A percentile compares a stretch with the other conserved stretches of the same genome.
These are phyloP conservation scores for Lotus japonicus DNA, from an alignment of 306 rosid genomes.

Conservation along the genomic window DNA sequence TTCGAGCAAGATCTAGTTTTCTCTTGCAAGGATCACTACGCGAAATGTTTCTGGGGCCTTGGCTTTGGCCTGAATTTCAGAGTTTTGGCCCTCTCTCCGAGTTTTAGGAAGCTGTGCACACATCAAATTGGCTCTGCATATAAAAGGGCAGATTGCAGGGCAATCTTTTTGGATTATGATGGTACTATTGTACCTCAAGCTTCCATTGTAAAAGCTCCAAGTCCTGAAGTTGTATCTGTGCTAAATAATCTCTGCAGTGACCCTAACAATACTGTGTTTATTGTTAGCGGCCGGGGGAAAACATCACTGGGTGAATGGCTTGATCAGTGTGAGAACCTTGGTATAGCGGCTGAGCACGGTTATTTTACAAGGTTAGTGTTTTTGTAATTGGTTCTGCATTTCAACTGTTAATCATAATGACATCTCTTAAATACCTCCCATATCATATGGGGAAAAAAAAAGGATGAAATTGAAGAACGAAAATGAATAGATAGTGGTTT, in stretches of 20 bases:
- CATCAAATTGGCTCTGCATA: constrained; percentile 58
- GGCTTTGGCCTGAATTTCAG: constrained; percentile 78
- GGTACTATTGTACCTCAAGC: constrained; percentile 72
- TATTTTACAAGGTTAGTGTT: constrained; percentile 58
- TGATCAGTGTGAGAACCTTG: constrained; percentile 66
- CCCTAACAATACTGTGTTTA: constrained; percentile 64
- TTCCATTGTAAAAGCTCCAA: constrained; percentile 55
- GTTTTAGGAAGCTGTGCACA: constrained; percentile 69
- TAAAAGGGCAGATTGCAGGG: constrained; percentile 55
- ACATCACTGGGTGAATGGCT: constrained; percentile 61
- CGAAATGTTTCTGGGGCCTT: constrained; percentile 64
- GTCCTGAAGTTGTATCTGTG: constrained; percentile 53
- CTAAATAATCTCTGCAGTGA: constrained; percentile 65
- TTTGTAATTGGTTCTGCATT: background rate
- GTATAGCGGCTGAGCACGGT: constrained; percentile 95
- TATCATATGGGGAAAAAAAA: background rate
- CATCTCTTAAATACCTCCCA: background rate
- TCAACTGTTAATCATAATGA: background rate
- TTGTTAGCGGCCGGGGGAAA: constrained; percentile 79
- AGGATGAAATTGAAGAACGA: background rate
- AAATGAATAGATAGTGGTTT: background rate
- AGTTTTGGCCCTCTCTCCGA: constrained; percentile 76
- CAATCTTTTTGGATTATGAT: constrained; percentile 85
- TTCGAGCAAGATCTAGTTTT: constrained; percentile 62
- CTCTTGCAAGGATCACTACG: constrained; percentile 68